A percentile compares a stretch with the other conserved stretches of the same genome.
Evolutionary conservation across 208 protist genomes (phyloP).

Genomic region (Leishmania major): DNA sequence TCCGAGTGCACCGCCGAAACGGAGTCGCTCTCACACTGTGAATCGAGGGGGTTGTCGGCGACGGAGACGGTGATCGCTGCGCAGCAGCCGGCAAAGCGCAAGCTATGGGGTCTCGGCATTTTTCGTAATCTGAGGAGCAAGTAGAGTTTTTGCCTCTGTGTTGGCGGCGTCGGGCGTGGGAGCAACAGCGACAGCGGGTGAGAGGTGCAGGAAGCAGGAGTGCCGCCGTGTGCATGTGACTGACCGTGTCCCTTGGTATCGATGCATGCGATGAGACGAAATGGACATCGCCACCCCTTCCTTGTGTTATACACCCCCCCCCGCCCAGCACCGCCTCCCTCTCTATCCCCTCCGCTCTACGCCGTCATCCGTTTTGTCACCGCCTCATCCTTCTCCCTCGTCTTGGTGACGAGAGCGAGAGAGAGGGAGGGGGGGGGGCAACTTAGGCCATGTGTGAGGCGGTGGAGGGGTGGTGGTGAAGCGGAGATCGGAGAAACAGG

Average conservation of each 20-base stretch:
- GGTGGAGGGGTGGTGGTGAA: background rate
- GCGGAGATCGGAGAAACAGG: background rate
- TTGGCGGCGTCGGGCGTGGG: background rate
- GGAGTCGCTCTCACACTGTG: background rate
- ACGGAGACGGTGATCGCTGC: slow-evolving; percentile 17
- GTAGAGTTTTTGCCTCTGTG: background rate
- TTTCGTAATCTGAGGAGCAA: slow-evolving; percentile 33
- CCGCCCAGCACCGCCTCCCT: background rate
- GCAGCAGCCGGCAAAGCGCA: slow-evolving; percentile 10
- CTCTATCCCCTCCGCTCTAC: background rate
- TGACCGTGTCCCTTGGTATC: background rate
- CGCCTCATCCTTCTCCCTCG: background rate
- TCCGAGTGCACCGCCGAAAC: background rate
- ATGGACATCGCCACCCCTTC: background rate
- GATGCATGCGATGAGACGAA: background rate
- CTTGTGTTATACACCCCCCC: background rate
- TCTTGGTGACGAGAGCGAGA: background rate
- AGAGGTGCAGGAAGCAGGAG: background rate
- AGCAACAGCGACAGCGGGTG: background rate
- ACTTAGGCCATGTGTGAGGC: background rate
- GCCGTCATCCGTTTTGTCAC: background rate
- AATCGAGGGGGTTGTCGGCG: background rate
- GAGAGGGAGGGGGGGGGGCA: background rate
- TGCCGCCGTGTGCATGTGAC: background rate
- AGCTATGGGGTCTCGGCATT: slow-evolving; percentile 10